phyloP scores from a whole-genome alignment of 2,329 filamentous ascomycete species.

The Diaporthe australafricana region DNA sequence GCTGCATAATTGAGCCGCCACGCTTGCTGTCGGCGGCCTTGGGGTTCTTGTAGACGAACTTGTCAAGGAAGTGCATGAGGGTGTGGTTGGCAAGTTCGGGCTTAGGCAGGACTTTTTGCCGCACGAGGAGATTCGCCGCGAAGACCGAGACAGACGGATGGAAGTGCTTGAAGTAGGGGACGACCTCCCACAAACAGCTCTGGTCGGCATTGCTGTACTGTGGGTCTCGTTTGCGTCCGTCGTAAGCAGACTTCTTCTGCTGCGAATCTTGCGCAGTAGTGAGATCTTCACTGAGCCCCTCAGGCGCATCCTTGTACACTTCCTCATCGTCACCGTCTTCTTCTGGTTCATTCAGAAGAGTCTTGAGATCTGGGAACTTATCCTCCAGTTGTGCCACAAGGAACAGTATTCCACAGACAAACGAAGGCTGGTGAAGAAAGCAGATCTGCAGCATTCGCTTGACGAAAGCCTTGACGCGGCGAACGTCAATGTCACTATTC shows the following conservation, averaged over 20 bases:
- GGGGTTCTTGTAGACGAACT: slow-evolving; percentile 97
- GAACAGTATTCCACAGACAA: slow-evolving; percentile 93
- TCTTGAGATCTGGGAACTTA: slow-evolving; percentile 83
- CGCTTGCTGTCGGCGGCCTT: slow-evolving; percentile 77
- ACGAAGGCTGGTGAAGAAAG: slow-evolving; percentile 89
- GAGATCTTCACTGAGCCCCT: slow-evolving; percentile 68
- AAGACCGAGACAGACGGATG: slow-evolving; percentile 93
- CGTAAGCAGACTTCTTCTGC: slow-evolving; percentile 65
- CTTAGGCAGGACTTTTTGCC: slow-evolving; percentile 81
- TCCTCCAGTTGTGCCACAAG: slow-evolving; percentile 83
- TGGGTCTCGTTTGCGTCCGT: slow-evolving; percentile 91
- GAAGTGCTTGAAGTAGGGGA: slow-evolving; percentile 83
- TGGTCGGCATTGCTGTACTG: slow-evolving; percentile 93
- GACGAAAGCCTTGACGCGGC: slow-evolving; percentile 93
- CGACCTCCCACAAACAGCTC: slow-evolving; percentile 92
- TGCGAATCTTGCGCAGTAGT: neutral
- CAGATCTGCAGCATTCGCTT: slow-evolving; percentile 92
- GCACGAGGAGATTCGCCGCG: slow-evolving; percentile 76
- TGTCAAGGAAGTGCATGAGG: slow-evolving; percentile 94
- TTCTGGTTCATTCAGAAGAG: slow-evolving; percentile 84
- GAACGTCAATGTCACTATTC: slow-evolving; percentile 90
- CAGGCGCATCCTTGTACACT: slow-evolving; percentile 57
- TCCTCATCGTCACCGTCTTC: slow-evolving; percentile 80
- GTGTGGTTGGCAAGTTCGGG: slow-evolving; percentile 92
- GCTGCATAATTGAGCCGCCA: slow-evolving; percentile 96